Percentiles rank a stretch among this genome's conserved stretches.
Evolutionary conservation across 169 alveolate genomes (phyloP).

Genomic region (Cryptosporidium ryanae): DNA sequence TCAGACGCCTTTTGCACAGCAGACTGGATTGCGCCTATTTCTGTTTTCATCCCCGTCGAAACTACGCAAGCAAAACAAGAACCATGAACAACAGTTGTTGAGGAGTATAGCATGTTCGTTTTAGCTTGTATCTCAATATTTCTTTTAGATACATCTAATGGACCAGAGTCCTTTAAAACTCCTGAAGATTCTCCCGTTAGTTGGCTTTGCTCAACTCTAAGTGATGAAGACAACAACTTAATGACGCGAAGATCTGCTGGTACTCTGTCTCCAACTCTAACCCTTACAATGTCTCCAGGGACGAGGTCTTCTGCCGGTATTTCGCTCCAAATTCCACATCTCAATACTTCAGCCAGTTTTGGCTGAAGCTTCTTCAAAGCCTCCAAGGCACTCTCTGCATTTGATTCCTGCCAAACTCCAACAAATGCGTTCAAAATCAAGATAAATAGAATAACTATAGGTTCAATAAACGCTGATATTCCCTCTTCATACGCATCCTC

Average conservation of each 20-base stretch:
- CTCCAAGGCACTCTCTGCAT: constrained; percentile 97
- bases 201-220: constrained; percentile 93
- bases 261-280: constrained; percentile 95
- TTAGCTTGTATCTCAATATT: constrained; percentile 82
- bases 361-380: constrained; percentile 96
- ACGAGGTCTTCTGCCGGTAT: constrained; percentile 93
- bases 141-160: constrained; percentile 82
- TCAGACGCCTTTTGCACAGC: constrained; percentile 95
- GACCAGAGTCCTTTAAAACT: constrained; percentile 85
- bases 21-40: constrained; percentile 96
- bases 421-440: constrained; percentile 95
- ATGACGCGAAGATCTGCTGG: constrained; percentile 98
- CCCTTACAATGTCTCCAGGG: constrained; percentile 97
- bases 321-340: constrained; percentile 93
- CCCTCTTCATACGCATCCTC: constrained; percentile 91
- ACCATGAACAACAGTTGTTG: constrained; percentile 95
- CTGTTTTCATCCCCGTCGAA: constrained; percentile 97
- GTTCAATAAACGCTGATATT: constrained; percentile 96
- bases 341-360: constrained; percentile 88
- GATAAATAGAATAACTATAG: constrained; percentile 92
- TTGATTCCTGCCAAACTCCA: constrained; percentile 98
- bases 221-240: constrained; percentile 90
- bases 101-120: constrained; percentile 91
- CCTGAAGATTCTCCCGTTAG: constrained; percentile 97
- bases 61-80: constrained; percentile 93